These are phyloP conservation scores for Thecaphora thlaspeos DNA, from an alignment of 1,284 basidiomycete genomes.

Conservation along the genomic window DNA sequence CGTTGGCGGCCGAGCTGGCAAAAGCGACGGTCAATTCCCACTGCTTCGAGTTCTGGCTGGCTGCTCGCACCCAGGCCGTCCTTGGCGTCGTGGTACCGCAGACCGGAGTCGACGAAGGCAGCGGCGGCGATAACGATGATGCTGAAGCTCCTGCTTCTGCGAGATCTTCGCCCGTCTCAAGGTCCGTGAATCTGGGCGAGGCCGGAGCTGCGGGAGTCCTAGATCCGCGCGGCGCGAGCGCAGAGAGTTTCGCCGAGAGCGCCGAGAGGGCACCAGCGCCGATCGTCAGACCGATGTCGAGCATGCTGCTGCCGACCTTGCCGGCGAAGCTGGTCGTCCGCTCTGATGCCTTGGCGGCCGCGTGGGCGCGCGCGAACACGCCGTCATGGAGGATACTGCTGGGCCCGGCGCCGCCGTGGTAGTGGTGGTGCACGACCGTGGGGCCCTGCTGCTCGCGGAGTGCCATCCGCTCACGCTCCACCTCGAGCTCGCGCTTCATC, in stretches of 20 bases:
- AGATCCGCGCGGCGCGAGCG: constrained; percentile 13
- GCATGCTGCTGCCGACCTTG: constrained; percentile 18
- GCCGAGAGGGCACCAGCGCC: constrained; percentile 29
- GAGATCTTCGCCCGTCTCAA: constrained; percentile 27
- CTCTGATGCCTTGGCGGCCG: constrained; percentile 15
- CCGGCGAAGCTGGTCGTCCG: constrained; percentile 12
- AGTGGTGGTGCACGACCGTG: constrained; percentile 26
- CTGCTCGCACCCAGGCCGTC: constrained; percentile 19
- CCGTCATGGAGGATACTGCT: constrained; percentile 5
- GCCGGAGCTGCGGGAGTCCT: not conserved
- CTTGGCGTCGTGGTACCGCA: constrained; percentile 17
- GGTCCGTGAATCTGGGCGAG: constrained; percentile 17
- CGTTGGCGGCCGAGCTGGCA: constrained; percentile 30
- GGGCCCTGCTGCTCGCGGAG: constrained; percentile 7
- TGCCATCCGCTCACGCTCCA: constrained; percentile 10
- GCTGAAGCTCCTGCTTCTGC: not conserved
- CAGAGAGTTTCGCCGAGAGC: constrained; percentile 19
- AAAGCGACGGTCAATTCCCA: constrained; percentile 41
- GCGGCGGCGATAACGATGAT: not conserved
- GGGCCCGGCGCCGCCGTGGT: constrained; percentile 13
- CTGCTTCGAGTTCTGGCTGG: constrained; percentile 32
- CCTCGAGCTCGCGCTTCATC: constrained; percentile 23
- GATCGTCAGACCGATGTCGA: constrained; percentile 29
- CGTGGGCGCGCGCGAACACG: constrained; percentile 19
- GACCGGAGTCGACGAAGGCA: constrained; percentile 6